These are phyloP conservation scores for Pyrenophora graminea DNA, from an alignment of 2,329 filamentous ascomycete genomes.

Conservation along the genomic window DNA sequence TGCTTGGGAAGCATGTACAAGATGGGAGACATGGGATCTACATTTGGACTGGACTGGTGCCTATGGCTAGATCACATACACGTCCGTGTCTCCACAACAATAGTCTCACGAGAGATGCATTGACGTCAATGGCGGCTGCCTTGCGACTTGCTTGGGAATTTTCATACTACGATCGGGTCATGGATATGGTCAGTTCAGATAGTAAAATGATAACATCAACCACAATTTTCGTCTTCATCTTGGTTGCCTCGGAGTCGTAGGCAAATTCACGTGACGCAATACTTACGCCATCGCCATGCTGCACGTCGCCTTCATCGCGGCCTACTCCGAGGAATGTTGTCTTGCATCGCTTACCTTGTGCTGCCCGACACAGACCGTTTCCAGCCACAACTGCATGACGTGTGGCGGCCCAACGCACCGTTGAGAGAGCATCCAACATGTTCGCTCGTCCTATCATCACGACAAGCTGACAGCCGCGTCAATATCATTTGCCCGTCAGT, in stretches of 20 bases:
- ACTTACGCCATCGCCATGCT: neutral
- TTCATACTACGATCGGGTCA: neutral
- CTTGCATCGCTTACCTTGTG: constrained; percentile 1
- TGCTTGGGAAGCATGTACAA: constrained; percentile 20
- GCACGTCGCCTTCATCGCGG: constrained; percentile 1
- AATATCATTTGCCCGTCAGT: too few species aligned
- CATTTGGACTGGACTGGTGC: constrained; percentile 13
- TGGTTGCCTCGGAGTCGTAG: too few species aligned
- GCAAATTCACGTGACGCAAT: too few species aligned
- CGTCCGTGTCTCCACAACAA: neutral
- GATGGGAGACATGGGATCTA: constrained; percentile 16
- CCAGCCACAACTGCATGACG: neutral
- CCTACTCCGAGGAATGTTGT: neutral
- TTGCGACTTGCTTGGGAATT: neutral
- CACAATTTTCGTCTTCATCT: too few species aligned
- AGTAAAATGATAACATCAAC: constrained; percentile 4
- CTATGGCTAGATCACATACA: constrained; percentile 2
- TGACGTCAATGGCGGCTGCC: constrained; percentile 2
- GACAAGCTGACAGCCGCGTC: too few species aligned
- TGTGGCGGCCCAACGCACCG: neutral
- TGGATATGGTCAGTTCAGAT: neutral
- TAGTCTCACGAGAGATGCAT: constrained; percentile 3
- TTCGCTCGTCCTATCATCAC: too few species aligned
- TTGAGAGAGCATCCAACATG: too few species aligned
- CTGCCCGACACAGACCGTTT: neutral